A percentile compares a stretch with the other conserved stretches of the same genome.
Conservation (phyloP, 441 rosid genomes). For the Francoa sonchifolia region DNA sequence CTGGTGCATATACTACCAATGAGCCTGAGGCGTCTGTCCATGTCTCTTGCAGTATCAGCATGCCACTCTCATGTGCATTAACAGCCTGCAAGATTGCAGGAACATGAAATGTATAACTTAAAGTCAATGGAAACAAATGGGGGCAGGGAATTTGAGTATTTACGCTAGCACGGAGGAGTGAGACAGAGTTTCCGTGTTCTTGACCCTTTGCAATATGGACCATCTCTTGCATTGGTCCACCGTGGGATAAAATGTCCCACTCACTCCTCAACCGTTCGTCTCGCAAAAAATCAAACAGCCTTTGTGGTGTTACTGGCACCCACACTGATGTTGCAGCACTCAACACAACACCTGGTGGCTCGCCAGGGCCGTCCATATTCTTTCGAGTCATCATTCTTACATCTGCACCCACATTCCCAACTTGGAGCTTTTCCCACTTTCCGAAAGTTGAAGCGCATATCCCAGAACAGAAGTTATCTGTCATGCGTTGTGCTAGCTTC, state of each 20-base stretch:
- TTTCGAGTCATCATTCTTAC: slow-evolving; percentile 77
- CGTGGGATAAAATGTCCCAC: slow-evolving; percentile 88
- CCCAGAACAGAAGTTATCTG: slow-evolving; percentile 75
- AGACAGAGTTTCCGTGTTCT: slow-evolving; percentile 80
- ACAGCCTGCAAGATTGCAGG: slow-evolving; percentile 21
- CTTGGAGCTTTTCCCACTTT: slow-evolving; percentile 65
- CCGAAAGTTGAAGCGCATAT: slow-evolving; percentile 69
- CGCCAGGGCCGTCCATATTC: slow-evolving; percentile 71
- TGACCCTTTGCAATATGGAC: slow-evolving; percentile 87
- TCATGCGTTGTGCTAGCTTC: slow-evolving; percentile 85
- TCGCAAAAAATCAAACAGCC: slow-evolving; percentile 67
- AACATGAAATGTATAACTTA: too few relatives aligned
- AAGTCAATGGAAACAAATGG: too few relatives aligned
- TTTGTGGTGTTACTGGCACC: slow-evolving; percentile 67
- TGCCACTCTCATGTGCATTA: slow-evolving; percentile 58
- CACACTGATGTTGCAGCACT: slow-evolving; percentile 91
- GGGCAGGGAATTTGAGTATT: too few relatives aligned
- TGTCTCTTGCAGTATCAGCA: slow-evolving; percentile 87
- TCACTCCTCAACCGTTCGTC: slow-evolving; percentile 82
- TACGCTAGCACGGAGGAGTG: slow-evolving; percentile 59
- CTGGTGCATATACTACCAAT: slow-evolving; percentile 88
- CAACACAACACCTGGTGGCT: slow-evolving; percentile 77
- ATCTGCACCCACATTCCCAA: slow-evolving; percentile 62
- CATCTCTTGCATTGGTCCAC: slow-evolving; percentile 90
- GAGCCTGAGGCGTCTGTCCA: slow-evolving; percentile 86